phyloP scores from a whole-genome alignment of 306 rosid species.

The Rosa rugosa region DNA sequence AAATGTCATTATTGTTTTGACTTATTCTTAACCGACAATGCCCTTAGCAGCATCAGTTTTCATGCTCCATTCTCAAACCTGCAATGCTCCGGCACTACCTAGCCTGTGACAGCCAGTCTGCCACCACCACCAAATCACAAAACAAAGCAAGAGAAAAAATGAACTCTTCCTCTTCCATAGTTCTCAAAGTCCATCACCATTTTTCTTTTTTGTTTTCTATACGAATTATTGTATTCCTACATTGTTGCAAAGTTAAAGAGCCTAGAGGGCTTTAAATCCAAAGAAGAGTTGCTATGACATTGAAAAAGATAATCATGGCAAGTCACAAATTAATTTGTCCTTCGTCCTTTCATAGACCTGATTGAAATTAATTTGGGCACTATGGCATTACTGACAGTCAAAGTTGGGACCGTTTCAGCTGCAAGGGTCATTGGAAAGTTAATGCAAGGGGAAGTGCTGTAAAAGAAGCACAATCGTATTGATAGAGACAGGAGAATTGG shows the following conservation, averaged over 20 bases:
- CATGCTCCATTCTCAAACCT: not conserved
- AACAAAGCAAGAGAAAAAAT: not conserved
- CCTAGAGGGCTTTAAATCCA: not conserved
- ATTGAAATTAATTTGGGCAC: not conserved
- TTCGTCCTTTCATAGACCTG: not conserved
- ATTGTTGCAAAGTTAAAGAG: not conserved
- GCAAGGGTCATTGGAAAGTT: not conserved
- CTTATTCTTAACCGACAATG: not conserved
- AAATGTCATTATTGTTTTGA: not conserved
- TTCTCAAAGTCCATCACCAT: too few relatives aligned
- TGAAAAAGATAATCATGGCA: not conserved
- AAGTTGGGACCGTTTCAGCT: not conserved
- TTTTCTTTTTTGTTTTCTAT: too few relatives aligned
- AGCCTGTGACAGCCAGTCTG: not conserved
- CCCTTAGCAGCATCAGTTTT: not conserved
- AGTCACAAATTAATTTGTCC: not conserved
- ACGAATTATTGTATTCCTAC: not conserved
- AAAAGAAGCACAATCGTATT: too few relatives aligned
- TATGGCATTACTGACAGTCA: not conserved
- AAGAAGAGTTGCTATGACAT: not conserved
- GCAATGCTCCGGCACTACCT: not conserved
- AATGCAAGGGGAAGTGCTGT: not conserved
- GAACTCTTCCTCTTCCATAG: too few relatives aligned
- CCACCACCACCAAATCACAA: not conserved
- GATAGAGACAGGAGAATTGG: not conserved